These are phyloP conservation scores for Pyrenochaeta sp. DNA, from an alignment of 2,329 filamentous ascomycete genomes.

Conservation along the genomic window DNA sequence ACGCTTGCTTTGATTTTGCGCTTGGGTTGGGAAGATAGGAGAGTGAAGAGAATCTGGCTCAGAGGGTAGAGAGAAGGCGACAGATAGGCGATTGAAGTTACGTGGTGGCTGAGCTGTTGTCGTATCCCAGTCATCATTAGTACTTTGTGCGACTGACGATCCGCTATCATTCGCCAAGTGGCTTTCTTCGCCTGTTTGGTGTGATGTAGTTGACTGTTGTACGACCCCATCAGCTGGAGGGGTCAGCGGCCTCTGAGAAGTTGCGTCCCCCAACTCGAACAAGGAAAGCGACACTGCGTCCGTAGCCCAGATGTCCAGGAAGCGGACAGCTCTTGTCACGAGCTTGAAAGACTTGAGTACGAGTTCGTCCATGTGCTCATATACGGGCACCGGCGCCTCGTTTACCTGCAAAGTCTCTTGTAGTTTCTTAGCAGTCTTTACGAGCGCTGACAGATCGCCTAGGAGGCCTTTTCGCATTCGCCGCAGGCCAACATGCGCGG, in stretches of 20 bases:
- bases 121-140: conserved; percentile 35
- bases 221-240: conserved; percentile 45
- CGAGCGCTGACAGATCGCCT: conserved; percentile 86
- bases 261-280: conserved; percentile 42
- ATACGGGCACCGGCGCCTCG: conserved; percentile 57
- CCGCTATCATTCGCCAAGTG: conserved; percentile 56
- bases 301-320: conserved; percentile 83
- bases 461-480: conserved; percentile 85
- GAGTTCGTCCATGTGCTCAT: conserved; percentile 88
- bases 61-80: conserved; percentile 50
- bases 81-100: conserved; percentile 39
- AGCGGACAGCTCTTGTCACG: conserved; percentile 87
- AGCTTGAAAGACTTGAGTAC: conserved; percentile 93
- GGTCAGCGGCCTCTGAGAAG: conserved; percentile 45
- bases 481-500: conserved; percentile 76
- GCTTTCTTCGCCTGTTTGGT: conserved; percentile 28
- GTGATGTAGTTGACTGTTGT: conserved; percentile 34
- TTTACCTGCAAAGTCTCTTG: conserved; percentile 71
- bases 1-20: conserved; percentile 52
- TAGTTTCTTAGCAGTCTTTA: conserved; percentile 86
- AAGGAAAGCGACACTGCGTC: conserved; percentile 59
- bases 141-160: conserved; percentile 43
- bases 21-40: conserved; percentile 32
- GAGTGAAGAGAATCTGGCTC: conserved; percentile 44
- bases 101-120: conserved; percentile 39